phyloP scores from a whole-genome alignment of 2,329 filamentous ascomycete genomes.

The Hypoxylon sp. region DNA sequence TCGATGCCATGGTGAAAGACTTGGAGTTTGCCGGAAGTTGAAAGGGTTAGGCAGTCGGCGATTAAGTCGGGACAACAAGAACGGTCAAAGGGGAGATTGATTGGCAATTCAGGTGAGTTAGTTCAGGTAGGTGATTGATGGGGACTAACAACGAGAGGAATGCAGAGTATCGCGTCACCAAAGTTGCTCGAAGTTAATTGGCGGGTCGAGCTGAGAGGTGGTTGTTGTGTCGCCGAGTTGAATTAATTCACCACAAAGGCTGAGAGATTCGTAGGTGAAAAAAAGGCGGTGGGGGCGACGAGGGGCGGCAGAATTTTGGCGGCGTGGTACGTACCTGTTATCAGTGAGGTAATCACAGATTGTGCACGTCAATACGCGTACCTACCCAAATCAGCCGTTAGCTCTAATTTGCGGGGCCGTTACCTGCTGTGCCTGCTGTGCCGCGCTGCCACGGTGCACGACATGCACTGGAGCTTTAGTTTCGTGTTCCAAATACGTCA shows the following conservation, averaged over 20 bases:
- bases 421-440: conserved; percentile 5
- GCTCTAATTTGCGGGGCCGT: conserved; percentile 11
- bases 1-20: conserved; percentile 60
- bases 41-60: not conserved
- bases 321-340: not conserved
- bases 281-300: conserved; percentile 47
- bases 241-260: not conserved
- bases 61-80: not conserved
- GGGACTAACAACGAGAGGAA: not conserved
- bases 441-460: not conserved
- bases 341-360: not conserved
- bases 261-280: conserved; percentile 36
- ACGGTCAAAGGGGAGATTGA: not conserved
- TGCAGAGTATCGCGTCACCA: not conserved
- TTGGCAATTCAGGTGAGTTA: not conserved
- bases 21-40: conserved; percentile 1
- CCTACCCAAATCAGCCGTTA: not conserved
- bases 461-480: conserved; percentile 4
- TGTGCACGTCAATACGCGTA: not conserved
- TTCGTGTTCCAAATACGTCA: conserved; percentile 20
- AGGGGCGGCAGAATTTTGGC: conserved; percentile 38
- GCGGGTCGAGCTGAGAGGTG: not conserved
- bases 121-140: not conserved
- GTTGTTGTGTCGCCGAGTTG: not conserved
- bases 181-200: not conserved